Percentiles rank a stretch among this genome's conserved stretches.
Evolutionary conservation across 2,329 filamentous ascomycete genomes (phyloP).

Genomic region (Cryphonectria parasitica): DNA sequence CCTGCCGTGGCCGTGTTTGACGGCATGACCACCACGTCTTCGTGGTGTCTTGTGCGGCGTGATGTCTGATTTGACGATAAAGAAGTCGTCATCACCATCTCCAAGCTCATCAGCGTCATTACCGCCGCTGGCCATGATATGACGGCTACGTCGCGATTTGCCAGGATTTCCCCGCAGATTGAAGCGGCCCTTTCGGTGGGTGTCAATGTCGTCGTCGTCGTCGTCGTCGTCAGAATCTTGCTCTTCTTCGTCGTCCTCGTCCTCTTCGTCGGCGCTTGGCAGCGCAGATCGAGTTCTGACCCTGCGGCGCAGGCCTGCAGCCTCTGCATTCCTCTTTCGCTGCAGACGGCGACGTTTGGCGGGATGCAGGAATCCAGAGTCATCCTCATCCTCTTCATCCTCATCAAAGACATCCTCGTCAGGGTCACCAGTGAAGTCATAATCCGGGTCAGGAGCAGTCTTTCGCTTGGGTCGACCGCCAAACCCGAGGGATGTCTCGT

Average conservation of each 20-base stretch:
- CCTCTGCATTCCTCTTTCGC: not conserved
- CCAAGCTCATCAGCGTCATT: constrained; percentile 29
- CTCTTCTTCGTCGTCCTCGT: constrained; percentile 5
- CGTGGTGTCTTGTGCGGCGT: constrained; percentile 28
- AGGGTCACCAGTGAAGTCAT: constrained; percentile 29
- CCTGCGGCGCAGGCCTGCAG: constrained; percentile 13
- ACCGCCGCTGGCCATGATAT: not conserved
- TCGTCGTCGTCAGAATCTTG: constrained; percentile 11
- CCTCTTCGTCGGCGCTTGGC: constrained; percentile 5
- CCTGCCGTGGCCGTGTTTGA: constrained; percentile 29
- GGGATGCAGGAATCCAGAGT: constrained; percentile 20
- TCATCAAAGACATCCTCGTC: constrained; percentile 29
- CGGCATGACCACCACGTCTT: constrained; percentile 29
- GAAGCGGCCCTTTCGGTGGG: constrained; percentile 14
- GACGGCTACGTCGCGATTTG: not conserved
- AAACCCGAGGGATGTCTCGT: constrained; percentile 17
- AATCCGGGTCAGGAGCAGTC: constrained; percentile 39
- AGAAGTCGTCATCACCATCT: constrained; percentile 24
- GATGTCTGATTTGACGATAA: constrained; percentile 37
- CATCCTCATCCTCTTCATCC: constrained; percentile 26
- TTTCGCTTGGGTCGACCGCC: constrained; percentile 24
- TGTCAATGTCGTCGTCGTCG: constrained; percentile 1
- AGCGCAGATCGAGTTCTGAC: constrained; percentile 2
- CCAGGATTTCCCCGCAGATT: constrained; percentile 11
- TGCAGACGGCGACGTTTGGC: constrained; percentile 22